Evolutionary conservation across 345 rosid species (phyloP).

Genomic region (Angophora floribunda): DNA sequence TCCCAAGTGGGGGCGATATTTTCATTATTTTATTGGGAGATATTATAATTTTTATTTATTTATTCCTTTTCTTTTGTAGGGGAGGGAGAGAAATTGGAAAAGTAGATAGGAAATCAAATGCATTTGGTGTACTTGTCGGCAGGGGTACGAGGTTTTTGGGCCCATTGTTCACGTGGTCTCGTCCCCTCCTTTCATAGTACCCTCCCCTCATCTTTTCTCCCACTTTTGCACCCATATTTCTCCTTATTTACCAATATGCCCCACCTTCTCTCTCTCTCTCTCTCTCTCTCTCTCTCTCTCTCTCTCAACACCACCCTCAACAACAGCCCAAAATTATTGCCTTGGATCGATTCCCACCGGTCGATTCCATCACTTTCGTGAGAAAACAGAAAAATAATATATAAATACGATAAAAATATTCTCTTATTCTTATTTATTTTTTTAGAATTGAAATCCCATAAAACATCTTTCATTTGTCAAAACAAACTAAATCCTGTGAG

Average conservation of each 20-base stretch:
- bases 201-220: neutral
- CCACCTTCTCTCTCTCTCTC: neutral
- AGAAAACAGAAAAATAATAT: neutral
- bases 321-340: neutral
- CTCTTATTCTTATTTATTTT: too few species aligned
- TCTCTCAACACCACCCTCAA: neutral
- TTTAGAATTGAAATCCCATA: neutral
- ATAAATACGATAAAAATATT: too few species aligned
- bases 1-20: neutral
- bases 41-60: neutral
- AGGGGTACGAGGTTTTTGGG: conserved; percentile 34
- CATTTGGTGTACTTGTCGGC: conserved; percentile 20
- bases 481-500: neutral
- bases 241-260: conserved; percentile 9
- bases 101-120: neutral
- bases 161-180: conserved; percentile 25
- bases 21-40: neutral
- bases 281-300: neutral
- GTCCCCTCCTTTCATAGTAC: conserved; percentile 18
- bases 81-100: neutral
- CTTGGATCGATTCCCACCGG: neutral
- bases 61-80: neutral
- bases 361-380: neutral
- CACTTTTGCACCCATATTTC: neutral
- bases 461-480: neutral